These are phyloP conservation scores for Amaranthus hypochondriacus DNA, from an alignment of 148 eudicot genomes.

Conservation along the genomic window DNA sequence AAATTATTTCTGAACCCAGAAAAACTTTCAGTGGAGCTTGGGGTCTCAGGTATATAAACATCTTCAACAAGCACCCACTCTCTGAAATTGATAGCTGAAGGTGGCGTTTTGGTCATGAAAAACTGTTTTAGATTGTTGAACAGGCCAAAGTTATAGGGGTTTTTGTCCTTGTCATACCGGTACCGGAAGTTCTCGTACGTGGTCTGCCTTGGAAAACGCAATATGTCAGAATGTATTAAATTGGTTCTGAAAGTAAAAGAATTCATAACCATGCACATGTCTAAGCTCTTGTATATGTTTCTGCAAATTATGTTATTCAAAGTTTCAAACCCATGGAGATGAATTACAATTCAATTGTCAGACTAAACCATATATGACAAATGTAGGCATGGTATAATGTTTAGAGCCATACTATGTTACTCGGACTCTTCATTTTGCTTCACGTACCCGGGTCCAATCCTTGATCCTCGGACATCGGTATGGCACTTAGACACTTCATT, in stretches of 20 bases:
- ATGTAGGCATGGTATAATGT: too few species aligned
- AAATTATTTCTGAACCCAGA: constrained; percentile 12
- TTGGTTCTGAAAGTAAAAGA: background rate
- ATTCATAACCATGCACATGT: background rate
- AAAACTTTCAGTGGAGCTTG: constrained; percentile 22
- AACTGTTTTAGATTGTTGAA: constrained; percentile 30
- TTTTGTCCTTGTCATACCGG: constrained; percentile 40
- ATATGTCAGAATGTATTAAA: constrained; percentile 13
- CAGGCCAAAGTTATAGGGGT: constrained; percentile 42
- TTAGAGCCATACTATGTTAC: too few species aligned
- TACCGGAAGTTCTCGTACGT: constrained; percentile 60
- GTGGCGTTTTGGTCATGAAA: constrained; percentile 31
- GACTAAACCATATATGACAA: too few species aligned
- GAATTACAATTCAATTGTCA: too few species aligned
- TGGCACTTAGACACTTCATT: too few species aligned
- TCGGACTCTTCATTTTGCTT: too few species aligned
- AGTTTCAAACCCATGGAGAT: background rate
- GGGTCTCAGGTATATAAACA: constrained; percentile 22
- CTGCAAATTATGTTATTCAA: background rate
- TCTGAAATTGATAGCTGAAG: constrained; percentile 39
- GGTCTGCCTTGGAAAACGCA: constrained; percentile 29
- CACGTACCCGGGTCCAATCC: too few species aligned
- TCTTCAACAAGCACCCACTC: constrained; percentile 51
- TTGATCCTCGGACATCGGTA: too few species aligned
- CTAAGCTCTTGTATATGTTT: background rate